phyloP scores from a whole-genome alignment of 2,329 filamentous ascomycete genomes.

The Phialophora macrospora region DNA sequence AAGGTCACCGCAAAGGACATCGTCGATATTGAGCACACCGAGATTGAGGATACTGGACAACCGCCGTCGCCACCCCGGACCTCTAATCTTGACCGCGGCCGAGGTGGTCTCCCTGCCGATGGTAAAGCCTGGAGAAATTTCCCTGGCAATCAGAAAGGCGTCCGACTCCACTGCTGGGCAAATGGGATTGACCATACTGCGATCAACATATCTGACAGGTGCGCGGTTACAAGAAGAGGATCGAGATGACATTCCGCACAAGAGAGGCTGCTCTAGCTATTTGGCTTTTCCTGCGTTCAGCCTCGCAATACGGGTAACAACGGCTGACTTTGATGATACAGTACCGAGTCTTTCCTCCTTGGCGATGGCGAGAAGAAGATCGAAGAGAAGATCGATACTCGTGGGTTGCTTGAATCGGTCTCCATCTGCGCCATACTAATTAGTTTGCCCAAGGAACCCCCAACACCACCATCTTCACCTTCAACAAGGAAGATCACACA shows the following conservation, averaged over 20 bases:
- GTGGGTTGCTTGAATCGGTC: constrained; percentile 59
- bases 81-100: constrained; percentile 4
- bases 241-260: not conserved
- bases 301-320: not conserved
- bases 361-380: constrained; percentile 91
- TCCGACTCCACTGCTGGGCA: constrained; percentile 3
- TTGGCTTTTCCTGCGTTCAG: constrained; percentile 9
- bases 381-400: constrained; percentile 83
- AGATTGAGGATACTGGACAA: constrained; percentile 4
- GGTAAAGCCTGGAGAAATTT: constrained; percentile 22
- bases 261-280: constrained; percentile 1
- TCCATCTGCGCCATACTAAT: constrained; percentile 9
- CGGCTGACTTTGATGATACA: constrained; percentile 47
- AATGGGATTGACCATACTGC: constrained; percentile 14
- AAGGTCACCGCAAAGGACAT: constrained; percentile 5
- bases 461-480: constrained; percentile 91
- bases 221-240: constrained; percentile 19
- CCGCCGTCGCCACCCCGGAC: not conserved
- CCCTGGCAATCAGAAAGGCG: constrained; percentile 8
- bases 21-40: constrained; percentile 7
- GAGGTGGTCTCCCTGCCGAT: constrained; percentile 12
- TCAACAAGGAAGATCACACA: constrained; percentile 97
- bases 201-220: constrained; percentile 27
- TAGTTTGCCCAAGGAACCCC: constrained; percentile 69
- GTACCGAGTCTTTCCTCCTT: constrained; percentile 93